phyloP scores from a whole-genome alignment of 768 basidiomycete genomes.

The Dendrothele bispora region DNA sequence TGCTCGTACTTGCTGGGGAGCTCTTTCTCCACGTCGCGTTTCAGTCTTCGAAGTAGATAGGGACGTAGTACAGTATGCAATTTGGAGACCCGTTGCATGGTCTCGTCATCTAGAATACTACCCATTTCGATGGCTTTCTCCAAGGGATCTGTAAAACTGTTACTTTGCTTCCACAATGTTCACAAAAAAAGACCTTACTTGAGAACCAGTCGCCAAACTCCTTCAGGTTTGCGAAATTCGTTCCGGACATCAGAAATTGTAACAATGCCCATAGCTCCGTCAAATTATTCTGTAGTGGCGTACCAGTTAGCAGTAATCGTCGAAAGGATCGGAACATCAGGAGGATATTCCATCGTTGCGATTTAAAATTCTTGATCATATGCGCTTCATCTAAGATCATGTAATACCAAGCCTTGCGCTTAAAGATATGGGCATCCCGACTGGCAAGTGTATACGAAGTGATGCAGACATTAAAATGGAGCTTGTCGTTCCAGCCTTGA shows the following conservation, averaged over 20 bases:
- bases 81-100: slow-evolving; percentile 78
- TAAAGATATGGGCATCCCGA: slow-evolving; percentile 87
- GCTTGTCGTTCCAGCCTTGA: slow-evolving; percentile 87
- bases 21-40: slow-evolving; percentile 96
- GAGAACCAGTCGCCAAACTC: slow-evolving; percentile 98
- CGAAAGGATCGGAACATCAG: slow-evolving; percentile 86
- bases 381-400: slow-evolving; percentile 96
- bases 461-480: slow-evolving; percentile 92
- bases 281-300: slow-evolving; percentile 94
- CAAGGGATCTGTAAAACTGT: slow-evolving; percentile 67
- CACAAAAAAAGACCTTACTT: slow-evolving; percentile 52
- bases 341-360: slow-evolving; percentile 90
- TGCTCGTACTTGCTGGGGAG: slow-evolving; percentile 94
- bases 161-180: not conserved
- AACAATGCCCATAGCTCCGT: slow-evolving; percentile 94
- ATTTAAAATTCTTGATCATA: slow-evolving; percentile 97
- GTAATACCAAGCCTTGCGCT: slow-evolving; percentile 92
- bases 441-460: slow-evolving; percentile 94
- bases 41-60: slow-evolving; percentile 92
- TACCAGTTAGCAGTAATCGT: slow-evolving; percentile 90
- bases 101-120: slow-evolving; percentile 74
- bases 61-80: slow-evolving; percentile 95
- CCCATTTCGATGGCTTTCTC: slow-evolving; percentile 93
- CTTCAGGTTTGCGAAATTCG: slow-evolving; percentile 86
- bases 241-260: slow-evolving; percentile 90